Evolutionary conservation across 2,329 filamentous ascomycete species (phyloP).

Genomic region (Fusarium denticulatum): DNA sequence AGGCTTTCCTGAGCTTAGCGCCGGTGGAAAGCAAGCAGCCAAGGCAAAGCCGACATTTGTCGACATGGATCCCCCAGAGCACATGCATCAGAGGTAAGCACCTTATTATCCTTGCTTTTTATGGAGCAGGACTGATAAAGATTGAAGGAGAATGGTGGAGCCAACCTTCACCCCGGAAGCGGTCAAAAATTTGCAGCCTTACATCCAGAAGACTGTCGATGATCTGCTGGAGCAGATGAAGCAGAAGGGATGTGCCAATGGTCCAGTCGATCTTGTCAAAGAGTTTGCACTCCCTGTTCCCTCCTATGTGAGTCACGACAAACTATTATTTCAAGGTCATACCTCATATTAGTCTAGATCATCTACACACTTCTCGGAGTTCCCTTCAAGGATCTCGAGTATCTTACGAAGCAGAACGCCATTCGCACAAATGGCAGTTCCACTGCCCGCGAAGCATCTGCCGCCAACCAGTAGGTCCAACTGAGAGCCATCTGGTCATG

Average conservation of each 20-base stretch:
- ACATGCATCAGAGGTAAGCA: constrained; percentile 55
- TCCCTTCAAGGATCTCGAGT: constrained; percentile 57
- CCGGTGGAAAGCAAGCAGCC: constrained; percentile 58
- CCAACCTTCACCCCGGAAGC: constrained; percentile 53
- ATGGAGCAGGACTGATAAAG: not conserved
- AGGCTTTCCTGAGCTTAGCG: constrained; percentile 59
- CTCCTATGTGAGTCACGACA: constrained; percentile 51
- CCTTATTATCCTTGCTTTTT: no score
- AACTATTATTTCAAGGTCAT: accelerated
- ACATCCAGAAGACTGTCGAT: constrained; percentile 58
- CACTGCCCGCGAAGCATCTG: constrained; percentile 57
- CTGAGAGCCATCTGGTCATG: accelerated
- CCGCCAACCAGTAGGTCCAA: constrained; percentile 52
- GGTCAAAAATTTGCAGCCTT: constrained; percentile 53
- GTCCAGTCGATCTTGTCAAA: constrained; percentile 57
- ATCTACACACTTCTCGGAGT: constrained; percentile 62
- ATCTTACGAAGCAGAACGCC: constrained; percentile 57
- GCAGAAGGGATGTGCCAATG: constrained; percentile 46
- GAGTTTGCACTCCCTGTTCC: constrained; percentile 59
- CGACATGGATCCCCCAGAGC: constrained; percentile 60
- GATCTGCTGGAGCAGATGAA: constrained; percentile 53
- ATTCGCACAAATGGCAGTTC: constrained; percentile 59
- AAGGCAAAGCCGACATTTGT: constrained; percentile 61
- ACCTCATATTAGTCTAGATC: constrained; percentile 44
- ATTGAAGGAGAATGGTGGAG: constrained; percentile 56